These are phyloP conservation scores for Aspergillus leporis DNA, from an alignment of 495 filamentous ascomycete species.

Conservation along the genomic window DNA sequence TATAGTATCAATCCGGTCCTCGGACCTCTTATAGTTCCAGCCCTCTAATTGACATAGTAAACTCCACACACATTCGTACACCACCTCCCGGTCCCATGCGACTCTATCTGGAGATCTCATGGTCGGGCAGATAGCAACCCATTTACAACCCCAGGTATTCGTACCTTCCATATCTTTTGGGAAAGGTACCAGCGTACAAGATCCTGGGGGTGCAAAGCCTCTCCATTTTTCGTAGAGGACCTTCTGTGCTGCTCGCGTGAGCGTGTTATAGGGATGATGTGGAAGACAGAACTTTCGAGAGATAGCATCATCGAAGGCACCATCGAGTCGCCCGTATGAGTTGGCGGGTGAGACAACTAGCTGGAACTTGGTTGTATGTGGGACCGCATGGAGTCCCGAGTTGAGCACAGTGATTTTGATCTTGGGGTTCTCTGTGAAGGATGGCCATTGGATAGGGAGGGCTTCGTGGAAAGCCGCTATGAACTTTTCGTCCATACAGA, in stretches of 20 bases:
- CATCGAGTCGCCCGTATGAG: conserved; percentile 52
- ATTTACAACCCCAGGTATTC: conserved; percentile 40
- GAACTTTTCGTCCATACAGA: conserved; percentile 21
- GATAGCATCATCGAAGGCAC: conserved; percentile 55
- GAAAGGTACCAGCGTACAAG: conserved; percentile 47
- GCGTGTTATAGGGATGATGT: conserved; percentile 41
- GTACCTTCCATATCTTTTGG: conserved; percentile 25
- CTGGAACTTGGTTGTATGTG: conserved; percentile 34
- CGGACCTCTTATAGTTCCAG: conserved; percentile 34
- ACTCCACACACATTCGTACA: conserved; percentile 55
- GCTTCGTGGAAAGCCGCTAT: conserved; percentile 14
- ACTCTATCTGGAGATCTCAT: conserved; percentile 45
- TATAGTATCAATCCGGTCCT: conserved; percentile 37
- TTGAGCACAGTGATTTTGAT: conserved; percentile 9
- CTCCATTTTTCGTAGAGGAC: conserved; percentile 46
- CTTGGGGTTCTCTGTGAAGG: conserved; percentile 2
- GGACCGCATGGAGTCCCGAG: conserved; percentile 8
- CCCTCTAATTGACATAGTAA: conserved; percentile 47
- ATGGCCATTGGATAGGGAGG: conserved; percentile 11
- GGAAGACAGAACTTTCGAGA: conserved; percentile 46
- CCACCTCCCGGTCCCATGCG: conserved; percentile 53
- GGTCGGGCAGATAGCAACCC: conserved; percentile 52
- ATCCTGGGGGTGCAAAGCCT: conserved; percentile 50
- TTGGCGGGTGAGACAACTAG: conserved; percentile 55
- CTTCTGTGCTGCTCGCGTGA: conserved; percentile 41